These are phyloP conservation scores for Jacaranda copaia DNA, from an alignment of 257 asterid genomes.

Conservation along the genomic window DNA sequence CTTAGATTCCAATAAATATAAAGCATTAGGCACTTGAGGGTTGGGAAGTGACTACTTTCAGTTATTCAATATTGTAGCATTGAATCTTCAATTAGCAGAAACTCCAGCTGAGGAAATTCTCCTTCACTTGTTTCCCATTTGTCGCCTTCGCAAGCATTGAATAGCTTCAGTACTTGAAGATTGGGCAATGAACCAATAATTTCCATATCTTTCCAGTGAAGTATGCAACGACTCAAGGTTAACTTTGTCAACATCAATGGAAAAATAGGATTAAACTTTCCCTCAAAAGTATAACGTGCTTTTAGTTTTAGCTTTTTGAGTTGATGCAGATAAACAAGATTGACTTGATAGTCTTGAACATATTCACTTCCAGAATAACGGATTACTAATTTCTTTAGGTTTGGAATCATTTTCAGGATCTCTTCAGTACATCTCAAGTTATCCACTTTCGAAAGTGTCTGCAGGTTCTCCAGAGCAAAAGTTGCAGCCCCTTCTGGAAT, in stretches of 20 bases:
- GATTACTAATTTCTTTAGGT: neutral
- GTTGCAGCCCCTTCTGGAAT: neutral
- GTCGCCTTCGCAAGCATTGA: no score
- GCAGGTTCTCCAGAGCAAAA: neutral
- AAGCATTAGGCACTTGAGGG: no score
- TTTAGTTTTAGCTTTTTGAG: neutral
- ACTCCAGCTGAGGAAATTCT: no score
- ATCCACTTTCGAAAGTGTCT: neutral
- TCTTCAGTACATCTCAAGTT: neutral
- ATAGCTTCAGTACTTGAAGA: no score
- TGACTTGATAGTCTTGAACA: neutral
- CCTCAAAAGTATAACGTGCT: neutral
- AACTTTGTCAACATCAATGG: conserved; percentile 17
- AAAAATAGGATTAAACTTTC: neutral
- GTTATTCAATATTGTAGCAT: no score
- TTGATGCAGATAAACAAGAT: neutral
- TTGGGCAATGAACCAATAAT: neutral
- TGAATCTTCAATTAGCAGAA: no score
- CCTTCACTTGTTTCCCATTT: no score
- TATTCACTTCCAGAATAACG: neutral
- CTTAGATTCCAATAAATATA: no score
- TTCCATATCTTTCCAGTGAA: neutral
- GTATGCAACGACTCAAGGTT: neutral
- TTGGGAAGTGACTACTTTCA: no score
- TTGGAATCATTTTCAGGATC: neutral